Base-by-base conservation (phyloP, 2,329 filamentous ascomycete species). In the Botrytis elliptica region DNA sequence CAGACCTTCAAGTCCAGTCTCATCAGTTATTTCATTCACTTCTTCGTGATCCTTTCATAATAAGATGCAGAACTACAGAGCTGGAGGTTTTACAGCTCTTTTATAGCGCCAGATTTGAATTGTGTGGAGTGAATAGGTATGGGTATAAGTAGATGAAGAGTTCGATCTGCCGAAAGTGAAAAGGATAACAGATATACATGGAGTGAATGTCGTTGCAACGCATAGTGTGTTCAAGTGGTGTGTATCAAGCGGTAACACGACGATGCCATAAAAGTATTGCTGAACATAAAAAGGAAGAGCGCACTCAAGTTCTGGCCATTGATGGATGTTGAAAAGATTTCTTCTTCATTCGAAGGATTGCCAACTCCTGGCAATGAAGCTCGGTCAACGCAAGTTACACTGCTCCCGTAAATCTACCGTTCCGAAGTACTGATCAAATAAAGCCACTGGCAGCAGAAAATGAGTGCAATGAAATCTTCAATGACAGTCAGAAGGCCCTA, bases 11-110 rank as follows among this genome's bases (percentile, higher is more conserved):
- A 60, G 33, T 33, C 57, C 9, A 4, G 6, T 9, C 33, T 60
- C 22, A 7, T 36, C 10, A 38, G 20, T 22, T 4, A 22, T 6
- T 6, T 2, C 4, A 22, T 7, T 6, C 0, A 22, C 10, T 16
- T 12, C 57, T 22, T 20, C 0, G 5, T 44, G 16, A 44, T 44
- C 42, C 5, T 5, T 12, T 60, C 33, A 25, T 38, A 9, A 14
- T 12, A 36, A 25, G 3, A 22, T 25, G 33, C 22, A 4, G 22
- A 60, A 60, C 9, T 22, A 10, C 8, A 25, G 22, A 25, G 49
- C 25, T 22, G 25, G 25, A 60, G 20, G 9, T 4, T 29, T 22
- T 9, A 20, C 5, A 22, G 9, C 33, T 60, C 57, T 38, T 22
- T 20, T 36, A 25, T 25, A 25, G 3, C 20, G 33, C 4, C 33